These are phyloP conservation scores for Pittosporum tobira DNA, from an alignment of 129 eudicot genomes.

Conservation along the genomic window DNA sequence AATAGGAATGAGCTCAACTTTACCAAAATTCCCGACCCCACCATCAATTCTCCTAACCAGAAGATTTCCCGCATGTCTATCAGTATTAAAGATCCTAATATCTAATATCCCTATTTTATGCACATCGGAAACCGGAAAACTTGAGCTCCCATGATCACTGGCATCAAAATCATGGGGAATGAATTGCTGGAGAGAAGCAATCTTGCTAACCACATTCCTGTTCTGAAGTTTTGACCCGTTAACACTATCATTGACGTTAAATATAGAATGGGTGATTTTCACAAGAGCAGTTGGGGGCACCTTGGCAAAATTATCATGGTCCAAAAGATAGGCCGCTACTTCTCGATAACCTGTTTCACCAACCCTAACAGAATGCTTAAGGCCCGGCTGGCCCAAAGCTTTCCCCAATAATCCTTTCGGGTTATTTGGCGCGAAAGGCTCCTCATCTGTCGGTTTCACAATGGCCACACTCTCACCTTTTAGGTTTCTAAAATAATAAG, in stretches of 20 bases:
- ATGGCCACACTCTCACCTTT: slow-evolving; percentile 66
- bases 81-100: slow-evolving; percentile 63
- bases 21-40: slow-evolving; percentile 40
- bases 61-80: slow-evolving; percentile 66
- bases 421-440: slow-evolving; percentile 84
- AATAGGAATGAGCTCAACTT: slow-evolving; percentile 57
- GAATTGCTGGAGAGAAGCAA: slow-evolving; percentile 66
- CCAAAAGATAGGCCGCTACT: slow-evolving; percentile 81
- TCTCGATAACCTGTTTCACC: slow-evolving; percentile 81
- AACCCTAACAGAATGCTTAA: slow-evolving; percentile 59
- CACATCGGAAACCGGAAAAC: slow-evolving; percentile 57
- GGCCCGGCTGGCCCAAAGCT: slow-evolving; percentile 72
- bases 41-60: slow-evolving; percentile 46
- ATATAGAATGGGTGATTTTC: slow-evolving; percentile 65
- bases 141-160: slow-evolving; percentile 61
- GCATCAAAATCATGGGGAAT: slow-evolving; percentile 75
- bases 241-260: slow-evolving; percentile 56
- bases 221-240: slow-evolving; percentile 44
- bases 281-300: slow-evolving; percentile 73
- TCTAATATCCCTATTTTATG: slow-evolving; percentile 71
- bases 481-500: slow-evolving; percentile 48
- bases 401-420: slow-evolving; percentile 79
- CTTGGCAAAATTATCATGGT: slow-evolving; percentile 55
- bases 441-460: slow-evolving; percentile 80
- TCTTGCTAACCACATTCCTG: slow-evolving; percentile 40